Evolutionary conservation across 2,329 filamentous ascomycete genomes (phyloP).

Genomic region (Graphiopsis chlorocephala): DNA sequence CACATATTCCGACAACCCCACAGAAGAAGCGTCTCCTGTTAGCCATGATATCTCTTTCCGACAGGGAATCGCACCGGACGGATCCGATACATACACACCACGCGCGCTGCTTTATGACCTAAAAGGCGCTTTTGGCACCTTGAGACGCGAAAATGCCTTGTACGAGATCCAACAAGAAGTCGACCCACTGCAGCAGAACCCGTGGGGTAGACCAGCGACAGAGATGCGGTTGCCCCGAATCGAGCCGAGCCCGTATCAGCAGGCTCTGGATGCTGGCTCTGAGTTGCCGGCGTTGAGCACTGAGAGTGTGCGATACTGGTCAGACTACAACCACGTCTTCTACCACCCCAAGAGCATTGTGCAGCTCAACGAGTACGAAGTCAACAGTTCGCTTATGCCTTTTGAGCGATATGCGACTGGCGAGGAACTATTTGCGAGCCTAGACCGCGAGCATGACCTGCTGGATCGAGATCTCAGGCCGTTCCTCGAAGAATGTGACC

Average conservation of each 20-base stretch:
- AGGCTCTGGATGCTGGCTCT: conserved; percentile 70
- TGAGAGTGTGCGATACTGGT: conserved; percentile 87
- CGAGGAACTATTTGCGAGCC: conserved; percentile 63
- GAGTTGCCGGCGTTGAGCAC: conserved; percentile 63
- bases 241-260: conserved; percentile 70
- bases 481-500: conserved; percentile 90
- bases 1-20: conserved; percentile 63
- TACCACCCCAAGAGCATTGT: conserved; percentile 86
- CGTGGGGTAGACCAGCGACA: conserved; percentile 63
- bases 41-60: conserved; percentile 89
- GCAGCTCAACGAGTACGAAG: conserved; percentile 82
- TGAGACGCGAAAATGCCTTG: conserved; percentile 82
- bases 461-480: conserved; percentile 85
- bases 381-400: conserved; percentile 74
- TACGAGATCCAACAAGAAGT: conserved; percentile 62
- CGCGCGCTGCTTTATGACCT: conserved; percentile 91
- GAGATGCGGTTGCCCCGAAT: conserved; percentile 69
- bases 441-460: conserved; percentile 69
- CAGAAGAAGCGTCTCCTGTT: conserved; percentile 62
- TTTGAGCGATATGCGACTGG: conserved; percentile 76
- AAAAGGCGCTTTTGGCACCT: conserved; percentile 86
- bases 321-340: conserved; percentile 89
- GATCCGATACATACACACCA: conserved; percentile 87
- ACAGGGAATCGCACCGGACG: conserved; percentile 75
- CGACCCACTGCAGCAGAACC: conserved; percentile 36